Percentiles rank a stretch among this genome's conserved stretches.
phyloP scores from a whole-genome alignment of 345 rosid genomes.

The Sisymbrium altissimum region DNA sequence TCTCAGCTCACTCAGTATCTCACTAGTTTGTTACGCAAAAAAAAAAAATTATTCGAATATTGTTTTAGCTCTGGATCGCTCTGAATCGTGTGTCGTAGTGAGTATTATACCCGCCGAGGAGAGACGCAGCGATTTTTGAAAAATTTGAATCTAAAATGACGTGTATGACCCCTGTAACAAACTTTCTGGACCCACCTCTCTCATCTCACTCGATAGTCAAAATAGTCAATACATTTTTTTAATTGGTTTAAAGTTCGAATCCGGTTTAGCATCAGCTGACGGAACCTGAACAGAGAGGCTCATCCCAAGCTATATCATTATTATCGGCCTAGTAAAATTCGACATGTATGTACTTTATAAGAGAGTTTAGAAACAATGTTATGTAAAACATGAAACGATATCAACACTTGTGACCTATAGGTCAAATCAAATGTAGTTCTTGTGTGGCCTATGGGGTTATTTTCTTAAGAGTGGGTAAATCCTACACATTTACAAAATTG shows the following conservation, averaged over 20 bases:
- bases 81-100: neutral
- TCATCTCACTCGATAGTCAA: too few relatives aligned
- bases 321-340: neutral
- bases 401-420: neutral
- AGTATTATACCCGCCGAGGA: constrained; percentile 29
- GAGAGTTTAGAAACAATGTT: neutral
- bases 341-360: neutral
- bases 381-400: neutral
- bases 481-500: constrained; percentile 30
- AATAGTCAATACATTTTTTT: neutral
- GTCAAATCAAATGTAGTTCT: neutral
- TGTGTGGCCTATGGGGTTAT: constrained; percentile 10
- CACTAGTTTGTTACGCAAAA: constrained; percentile 10
- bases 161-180: constrained; percentile 27
- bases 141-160: neutral
- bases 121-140: constrained; percentile 21
- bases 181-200: constrained; percentile 19
- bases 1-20: constrained; percentile 18
- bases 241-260: neutral
- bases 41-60: neutral
- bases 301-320: neutral
- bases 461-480: neutral
- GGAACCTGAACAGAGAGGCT: neutral
- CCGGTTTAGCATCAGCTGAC: neutral
- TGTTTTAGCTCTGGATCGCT: constrained; percentile 18